These are phyloP conservation scores for Colletotrichum tamarilloi DNA, from an alignment of 2,329 filamentous ascomycete species.

Conservation along the genomic window DNA sequence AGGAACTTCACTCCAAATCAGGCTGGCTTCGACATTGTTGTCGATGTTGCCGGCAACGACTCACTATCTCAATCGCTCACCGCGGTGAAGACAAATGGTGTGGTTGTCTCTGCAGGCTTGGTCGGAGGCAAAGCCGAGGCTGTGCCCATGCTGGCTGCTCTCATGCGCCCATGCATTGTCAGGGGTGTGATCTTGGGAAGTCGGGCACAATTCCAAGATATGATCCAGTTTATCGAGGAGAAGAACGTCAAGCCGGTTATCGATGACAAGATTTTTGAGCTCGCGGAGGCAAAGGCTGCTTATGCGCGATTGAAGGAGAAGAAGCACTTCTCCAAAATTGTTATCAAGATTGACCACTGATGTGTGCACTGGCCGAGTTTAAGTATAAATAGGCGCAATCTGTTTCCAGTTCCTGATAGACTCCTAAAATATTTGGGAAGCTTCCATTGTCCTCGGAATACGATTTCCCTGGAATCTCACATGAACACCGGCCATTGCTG, in stretches of 20 bases:
- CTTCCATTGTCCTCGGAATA: too few species aligned
- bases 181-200: slow-evolving; percentile 44
- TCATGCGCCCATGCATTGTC: slow-evolving; percentile 42
- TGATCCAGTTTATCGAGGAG: slow-evolving; percentile 46
- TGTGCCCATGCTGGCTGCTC: slow-evolving; percentile 40
- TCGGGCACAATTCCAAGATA: slow-evolving; percentile 42
- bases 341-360: slow-evolving; percentile 43
- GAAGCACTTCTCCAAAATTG: slow-evolving; percentile 50
- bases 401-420: too few species aligned
- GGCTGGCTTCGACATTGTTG: slow-evolving; percentile 68
- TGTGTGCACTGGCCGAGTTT: background rate
- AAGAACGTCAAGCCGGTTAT: slow-evolving; percentile 44
- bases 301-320: slow-evolving; percentile 45
- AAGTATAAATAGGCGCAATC: background rate
- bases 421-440: too few species aligned
- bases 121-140: slow-evolving; percentile 44
- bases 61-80: slow-evolving; percentile 68
- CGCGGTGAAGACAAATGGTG: slow-evolving; percentile 53
- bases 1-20: slow-evolving; percentile 57
- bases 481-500: slow-evolving; percentile 58
- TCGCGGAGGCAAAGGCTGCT: slow-evolving; percentile 45
- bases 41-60: slow-evolving; percentile 75
- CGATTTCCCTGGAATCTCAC: slow-evolving; percentile 42
- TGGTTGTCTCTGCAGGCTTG: slow-evolving; percentile 46
- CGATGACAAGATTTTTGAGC: slow-evolving; percentile 44